phyloP scores from a whole-genome alignment of 2,329 filamentous ascomycete species.

The Colletotrichum neosansevieriae region DNA sequence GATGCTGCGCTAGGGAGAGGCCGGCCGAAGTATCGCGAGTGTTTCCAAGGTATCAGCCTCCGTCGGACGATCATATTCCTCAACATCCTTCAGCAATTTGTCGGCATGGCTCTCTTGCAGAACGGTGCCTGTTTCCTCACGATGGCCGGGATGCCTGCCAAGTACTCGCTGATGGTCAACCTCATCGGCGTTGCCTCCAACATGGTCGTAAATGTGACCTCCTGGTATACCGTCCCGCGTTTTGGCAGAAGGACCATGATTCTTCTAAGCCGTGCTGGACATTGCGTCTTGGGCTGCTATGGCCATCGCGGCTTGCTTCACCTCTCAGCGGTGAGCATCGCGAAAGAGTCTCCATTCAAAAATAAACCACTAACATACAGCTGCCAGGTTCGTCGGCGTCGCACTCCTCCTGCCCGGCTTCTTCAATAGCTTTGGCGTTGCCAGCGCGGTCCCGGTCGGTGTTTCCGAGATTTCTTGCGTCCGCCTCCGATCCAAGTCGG shows the following conservation, averaged over 20 bases:
- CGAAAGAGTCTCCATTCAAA: too few species aligned
- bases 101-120: conserved; percentile 15
- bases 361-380: too few species aligned
- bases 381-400: too few species aligned
- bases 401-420: too few species aligned
- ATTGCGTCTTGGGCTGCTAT: conserved; percentile 5
- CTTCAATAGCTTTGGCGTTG: too few species aligned
- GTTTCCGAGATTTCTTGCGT: too few species aligned
- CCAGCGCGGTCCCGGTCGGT: too few species aligned
- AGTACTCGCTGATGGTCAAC: conserved; percentile 26
- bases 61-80: conserved; percentile 18
- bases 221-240: conserved; percentile 25
- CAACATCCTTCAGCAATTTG: conserved; percentile 11
- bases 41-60: conserved; percentile 15
- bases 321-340: too few species aligned
- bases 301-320: conserved; percentile 22
- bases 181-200: conserved; percentile 19
- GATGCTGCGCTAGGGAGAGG: neutral
- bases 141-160: conserved; percentile 23
- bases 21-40: conserved; percentile 7
- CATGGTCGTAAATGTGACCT: conserved; percentile 14
- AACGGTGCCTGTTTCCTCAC: conserved; percentile 22
- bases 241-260: conserved; percentile 23
- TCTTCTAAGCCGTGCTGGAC: conserved; percentile 17
- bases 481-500: too few species aligned